Base-by-base conservation (phyloP, 768 basidiomycete species). In the Lactifluus rugatus region DNA sequence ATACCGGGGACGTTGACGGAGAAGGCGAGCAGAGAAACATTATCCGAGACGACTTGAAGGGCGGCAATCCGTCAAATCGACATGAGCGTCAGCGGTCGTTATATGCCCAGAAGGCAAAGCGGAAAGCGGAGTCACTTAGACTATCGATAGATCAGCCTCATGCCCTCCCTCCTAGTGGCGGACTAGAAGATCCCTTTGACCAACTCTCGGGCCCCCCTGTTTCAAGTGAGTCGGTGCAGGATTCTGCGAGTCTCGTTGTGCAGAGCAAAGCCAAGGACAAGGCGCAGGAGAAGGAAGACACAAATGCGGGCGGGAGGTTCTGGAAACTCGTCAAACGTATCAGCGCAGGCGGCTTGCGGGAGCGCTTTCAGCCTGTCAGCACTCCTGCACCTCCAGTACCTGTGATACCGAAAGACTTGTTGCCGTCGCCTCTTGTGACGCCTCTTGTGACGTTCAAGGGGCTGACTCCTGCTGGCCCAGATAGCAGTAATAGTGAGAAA, bases 251-350 rank as follows among this genome's bases (percentile, higher is more conserved):
- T 26, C 23, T 41, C 25, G 8, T 34, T 7, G 11, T 31, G 14
- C 23, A 44, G 19, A 37, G 37, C 16, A 61, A 58, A 37, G 59
- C 46, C 25, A 68, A 63, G 57, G 67, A 64, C 16, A 60, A 44
- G 19, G 51, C 58, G 7, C 70, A 71, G 2, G 72, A 72, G 32
- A 56, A 51, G 11, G 64, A 64, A 0, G 72, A 73, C 1, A 54
- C 65, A 0, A 68, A 70, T 4, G 60, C 65, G 2, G 64, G 63
- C 3, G 74, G 73, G 49, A 81, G 75, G 64, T 68, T 87, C 2
- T 87, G 84, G 84, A 83, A 76, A 68, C 66, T 89, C 51, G 76
- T 88, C 75, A 87, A 85, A 68, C 76, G 83, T 41, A 80, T 89
- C 59, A 86, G 84, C 59, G 77, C 80, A 0, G 81, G 83, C 8